Evolutionary conservation across 179 eudicot genomes (phyloP).

Genomic region (Spinacia oleracea): DNA sequence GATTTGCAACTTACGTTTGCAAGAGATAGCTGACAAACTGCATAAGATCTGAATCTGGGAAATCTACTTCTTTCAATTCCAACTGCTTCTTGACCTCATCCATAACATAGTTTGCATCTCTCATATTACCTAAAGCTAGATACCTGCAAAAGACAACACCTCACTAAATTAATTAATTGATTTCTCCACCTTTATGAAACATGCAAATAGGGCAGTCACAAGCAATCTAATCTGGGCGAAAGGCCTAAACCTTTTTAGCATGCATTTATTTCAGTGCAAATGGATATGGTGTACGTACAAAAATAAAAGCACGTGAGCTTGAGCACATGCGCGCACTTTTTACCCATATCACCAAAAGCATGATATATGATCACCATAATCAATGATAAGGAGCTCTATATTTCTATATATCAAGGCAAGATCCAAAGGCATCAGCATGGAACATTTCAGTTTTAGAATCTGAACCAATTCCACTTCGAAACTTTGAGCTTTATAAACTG

Average conservation of each 20-base stretch:
- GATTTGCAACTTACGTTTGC: slow-evolving; percentile 60
- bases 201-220: not conserved
- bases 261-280: not conserved
- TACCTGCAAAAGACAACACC: slow-evolving; percentile 50
- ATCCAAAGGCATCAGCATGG: not conserved
- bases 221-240: not conserved
- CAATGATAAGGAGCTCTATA: not conserved
- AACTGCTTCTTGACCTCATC: slow-evolving; percentile 74
- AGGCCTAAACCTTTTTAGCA: not conserved
- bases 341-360: not conserved
- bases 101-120: slow-evolving; percentile 83
- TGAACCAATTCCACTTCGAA: not conserved
- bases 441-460: not conserved
- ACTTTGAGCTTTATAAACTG: not conserved
- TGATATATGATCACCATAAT: not conserved
- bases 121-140: slow-evolving; percentile 72
- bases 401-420: not conserved
- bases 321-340: not conserved
- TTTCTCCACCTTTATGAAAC: not conserved
- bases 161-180: not conserved
- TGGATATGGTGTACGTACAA: not conserved
- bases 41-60: slow-evolving; percentile 70
- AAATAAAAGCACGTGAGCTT: not conserved
- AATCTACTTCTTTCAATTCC: slow-evolving; percentile 50
- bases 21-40: slow-evolving; percentile 71